These are phyloP conservation scores for Colletotrichum plurivorum DNA, from an alignment of 2,329 filamentous ascomycete species.

Conservation along the genomic window DNA sequence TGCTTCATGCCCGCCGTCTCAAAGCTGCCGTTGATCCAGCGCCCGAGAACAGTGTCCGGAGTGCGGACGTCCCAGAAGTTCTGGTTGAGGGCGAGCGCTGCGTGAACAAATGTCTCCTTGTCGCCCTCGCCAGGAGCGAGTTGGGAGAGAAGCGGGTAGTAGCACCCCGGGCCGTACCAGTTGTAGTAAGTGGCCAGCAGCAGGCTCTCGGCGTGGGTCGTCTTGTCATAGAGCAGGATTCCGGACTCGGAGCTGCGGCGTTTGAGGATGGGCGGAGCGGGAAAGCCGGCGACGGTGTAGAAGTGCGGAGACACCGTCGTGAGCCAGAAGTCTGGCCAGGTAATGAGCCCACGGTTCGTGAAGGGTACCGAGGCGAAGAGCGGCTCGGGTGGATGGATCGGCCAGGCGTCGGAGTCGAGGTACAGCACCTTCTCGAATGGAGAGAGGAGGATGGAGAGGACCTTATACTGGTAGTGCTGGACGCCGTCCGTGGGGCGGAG, in stretches of 20 bases:
- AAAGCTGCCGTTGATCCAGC: constrained; percentile 46
- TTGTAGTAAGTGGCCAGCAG: constrained; percentile 69
- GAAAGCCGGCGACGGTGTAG: constrained; percentile 58
- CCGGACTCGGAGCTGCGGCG: constrained; percentile 62
- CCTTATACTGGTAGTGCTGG: constrained; percentile 68
- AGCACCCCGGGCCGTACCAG: constrained; percentile 65
- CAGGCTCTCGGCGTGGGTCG: constrained; percentile 59
- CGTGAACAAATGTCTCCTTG: constrained; percentile 64
- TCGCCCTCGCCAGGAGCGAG: constrained; percentile 59
- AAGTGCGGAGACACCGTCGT: constrained; percentile 57
- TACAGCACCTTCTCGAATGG: constrained; percentile 72
- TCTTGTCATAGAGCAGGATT: constrained; percentile 63
- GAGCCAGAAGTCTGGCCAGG: constrained; percentile 70
- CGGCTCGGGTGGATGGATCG: constrained; percentile 52
- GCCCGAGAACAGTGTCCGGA: constrained; percentile 49
- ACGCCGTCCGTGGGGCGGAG: constrained; percentile 43
- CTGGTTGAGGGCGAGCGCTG: constrained; percentile 56
- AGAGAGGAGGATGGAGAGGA: constrained; percentile 70
- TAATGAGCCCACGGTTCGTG: constrained; percentile 64
- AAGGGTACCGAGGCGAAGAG: constrained; percentile 68
- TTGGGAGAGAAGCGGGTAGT: constrained; percentile 64
- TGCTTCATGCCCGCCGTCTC: constrained; percentile 48
- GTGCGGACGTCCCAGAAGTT: constrained; percentile 57
- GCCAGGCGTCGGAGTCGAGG: constrained; percentile 71
- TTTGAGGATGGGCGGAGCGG: constrained; percentile 48